These are phyloP conservation scores for Bimuria novae-zelandiae DNA, from an alignment of 2,329 filamentous ascomycete genomes.

Conservation along the genomic window DNA sequence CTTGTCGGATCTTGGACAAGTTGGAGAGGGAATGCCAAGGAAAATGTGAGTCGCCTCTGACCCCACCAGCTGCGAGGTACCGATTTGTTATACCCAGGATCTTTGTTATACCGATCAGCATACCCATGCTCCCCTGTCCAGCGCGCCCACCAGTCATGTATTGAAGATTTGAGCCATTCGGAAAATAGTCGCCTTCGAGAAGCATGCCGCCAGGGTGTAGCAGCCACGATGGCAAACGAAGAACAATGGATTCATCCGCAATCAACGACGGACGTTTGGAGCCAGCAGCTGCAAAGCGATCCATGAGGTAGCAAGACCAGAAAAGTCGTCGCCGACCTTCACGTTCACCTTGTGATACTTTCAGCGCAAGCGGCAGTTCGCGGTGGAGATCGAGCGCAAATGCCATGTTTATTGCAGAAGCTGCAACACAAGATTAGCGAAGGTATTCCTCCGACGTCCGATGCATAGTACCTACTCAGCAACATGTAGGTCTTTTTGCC, in stretches of 20 bases:
- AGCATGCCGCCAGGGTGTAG: constrained; percentile 64
- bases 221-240: constrained; percentile 77
- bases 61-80: constrained; percentile 82
- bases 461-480: constrained; percentile 68
- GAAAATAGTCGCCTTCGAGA: constrained; percentile 79
- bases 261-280: constrained; percentile 83
- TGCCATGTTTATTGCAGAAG: constrained; percentile 79
- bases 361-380: constrained; percentile 68
- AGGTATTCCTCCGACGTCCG: constrained; percentile 6
- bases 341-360: constrained; percentile 69
- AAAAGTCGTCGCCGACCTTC: constrained; percentile 81
- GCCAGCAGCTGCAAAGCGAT: constrained; percentile 80
- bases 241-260: constrained; percentile 73
- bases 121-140: constrained; percentile 74
- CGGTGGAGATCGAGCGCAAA: constrained; percentile 80
- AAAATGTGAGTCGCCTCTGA: constrained; percentile 88
- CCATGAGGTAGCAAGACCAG: constrained; percentile 86
- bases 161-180: constrained; percentile 76
- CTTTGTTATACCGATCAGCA: constrained; percentile 83
- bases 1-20: constrained; percentile 82
- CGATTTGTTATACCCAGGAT: constrained; percentile 82
- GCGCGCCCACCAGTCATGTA: constrained; percentile 73
- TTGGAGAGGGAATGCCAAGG: constrained; percentile 88
- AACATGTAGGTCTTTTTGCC: constrained; percentile 89
- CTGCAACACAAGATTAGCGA: constrained; percentile 50